These are phyloP conservation scores for Wickerhamiella siamensis DNA, from an alignment of 805 yeast genomes.

Conservation along the genomic window DNA sequence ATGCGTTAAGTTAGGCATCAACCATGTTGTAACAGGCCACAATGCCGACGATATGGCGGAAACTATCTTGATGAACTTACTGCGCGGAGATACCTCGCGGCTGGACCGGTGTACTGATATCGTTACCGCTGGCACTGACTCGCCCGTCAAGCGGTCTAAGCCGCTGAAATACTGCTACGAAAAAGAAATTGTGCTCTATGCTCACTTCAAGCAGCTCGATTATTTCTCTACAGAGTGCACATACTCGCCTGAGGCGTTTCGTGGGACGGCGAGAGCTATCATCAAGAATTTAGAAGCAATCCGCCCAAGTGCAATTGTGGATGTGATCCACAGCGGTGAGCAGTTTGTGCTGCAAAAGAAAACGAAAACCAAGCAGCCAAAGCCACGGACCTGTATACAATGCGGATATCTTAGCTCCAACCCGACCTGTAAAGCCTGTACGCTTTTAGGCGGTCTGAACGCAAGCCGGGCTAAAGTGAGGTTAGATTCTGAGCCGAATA, in stretches of 20 bases:
- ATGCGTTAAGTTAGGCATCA: slow-evolving; percentile 68
- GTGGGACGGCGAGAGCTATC: slow-evolving; percentile 91
- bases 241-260: slow-evolving; percentile 95
- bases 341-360: slow-evolving; percentile 12
- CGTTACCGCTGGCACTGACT: slow-evolving; percentile 62
- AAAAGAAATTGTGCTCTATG: slow-evolving; percentile 92
- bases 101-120: slow-evolving; percentile 78
- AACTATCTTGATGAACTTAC: slow-evolving; percentile 84
- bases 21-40: slow-evolving; percentile 94
- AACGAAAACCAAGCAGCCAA: slow-evolving; percentile 12
- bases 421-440: slow-evolving; percentile 83
- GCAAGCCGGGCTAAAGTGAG: slow-evolving; percentile 51
- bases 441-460: slow-evolving; percentile 71
- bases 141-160: slow-evolving; percentile 79
- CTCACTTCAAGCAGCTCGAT: slow-evolving; percentile 89
- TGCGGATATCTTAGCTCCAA: slow-evolving; percentile 91
- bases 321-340: slow-evolving; percentile 90
- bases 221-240: slow-evolving; percentile 96
- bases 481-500: slow-evolving; percentile 31
- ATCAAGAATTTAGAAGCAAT: slow-evolving; percentile 82
- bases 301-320: slow-evolving; percentile 86
- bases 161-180: slow-evolving; percentile 94
- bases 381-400: slow-evolving; percentile 45
- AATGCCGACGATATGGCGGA: slow-evolving; percentile 99
- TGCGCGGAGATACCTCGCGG: slow-evolving; percentile 93